These are phyloP conservation scores for Pleurotus eryngii DNA, from an alignment of 768 basidiomycete genomes.

Conservation along the genomic window DNA sequence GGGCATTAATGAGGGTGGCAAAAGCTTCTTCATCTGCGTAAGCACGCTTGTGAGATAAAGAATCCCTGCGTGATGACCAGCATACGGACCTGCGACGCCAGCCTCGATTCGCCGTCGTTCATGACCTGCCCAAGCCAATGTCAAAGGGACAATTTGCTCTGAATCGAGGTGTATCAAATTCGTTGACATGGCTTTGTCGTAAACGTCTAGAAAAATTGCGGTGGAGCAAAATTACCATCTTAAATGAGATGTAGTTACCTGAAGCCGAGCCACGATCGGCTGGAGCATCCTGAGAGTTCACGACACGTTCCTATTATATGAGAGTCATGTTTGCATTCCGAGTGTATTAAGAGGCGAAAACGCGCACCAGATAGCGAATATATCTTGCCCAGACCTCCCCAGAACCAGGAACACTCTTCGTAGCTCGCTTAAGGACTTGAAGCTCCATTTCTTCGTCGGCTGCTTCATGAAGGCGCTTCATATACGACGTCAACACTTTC, in stretches of 20 bases:
- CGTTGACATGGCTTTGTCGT: slow-evolving; percentile 51
- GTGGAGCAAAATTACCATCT: slow-evolving; percentile 9
- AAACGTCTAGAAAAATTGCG: slow-evolving; percentile 43
- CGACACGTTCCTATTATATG: slow-evolving; percentile 39
- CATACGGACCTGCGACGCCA: slow-evolving; percentile 35
- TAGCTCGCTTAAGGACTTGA: slow-evolving; percentile 49
- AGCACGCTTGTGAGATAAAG: background rate
- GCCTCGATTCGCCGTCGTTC: slow-evolving; percentile 55
- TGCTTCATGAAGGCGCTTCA: slow-evolving; percentile 45
- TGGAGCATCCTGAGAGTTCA: slow-evolving; percentile 26
- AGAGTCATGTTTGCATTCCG: slow-evolving; percentile 3
- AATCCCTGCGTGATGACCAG: slow-evolving; percentile 1
- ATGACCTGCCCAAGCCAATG: slow-evolving; percentile 62
- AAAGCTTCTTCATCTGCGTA: slow-evolving; percentile 44
- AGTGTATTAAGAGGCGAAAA: background rate
- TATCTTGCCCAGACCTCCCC: slow-evolving; percentile 81
- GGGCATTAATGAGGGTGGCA: slow-evolving; percentile 47
- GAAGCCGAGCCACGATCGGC: slow-evolving; percentile 28
- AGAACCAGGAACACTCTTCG: slow-evolving; percentile 69
- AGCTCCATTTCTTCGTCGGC: slow-evolving; percentile 37
- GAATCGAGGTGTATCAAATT: slow-evolving; percentile 54
- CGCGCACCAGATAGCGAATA: slow-evolving; percentile 63
- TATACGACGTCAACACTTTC: background rate
- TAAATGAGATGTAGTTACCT: slow-evolving; percentile 18
- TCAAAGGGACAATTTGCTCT: slow-evolving; percentile 62